Percentiles rank a stretch among this genome's conserved stretches.
Evolutionary conservation across 306 rosid species (phyloP).

Genomic region (Quercus mongolica): DNA sequence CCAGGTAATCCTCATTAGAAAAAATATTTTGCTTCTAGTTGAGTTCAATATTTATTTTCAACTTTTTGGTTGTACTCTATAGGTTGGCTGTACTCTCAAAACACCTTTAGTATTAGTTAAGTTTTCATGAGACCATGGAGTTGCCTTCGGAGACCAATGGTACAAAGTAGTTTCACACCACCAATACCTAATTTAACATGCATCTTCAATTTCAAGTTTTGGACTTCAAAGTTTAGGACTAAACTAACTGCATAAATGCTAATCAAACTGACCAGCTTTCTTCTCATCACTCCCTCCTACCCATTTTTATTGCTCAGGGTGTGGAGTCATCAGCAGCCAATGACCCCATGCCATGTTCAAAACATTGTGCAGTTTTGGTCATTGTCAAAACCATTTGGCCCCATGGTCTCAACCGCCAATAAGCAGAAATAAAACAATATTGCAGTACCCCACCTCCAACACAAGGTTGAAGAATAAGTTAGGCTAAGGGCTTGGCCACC

Average conservation of each 20-base stretch:
- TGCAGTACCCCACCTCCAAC: background rate
- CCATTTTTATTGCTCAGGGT: conserved; percentile 5
- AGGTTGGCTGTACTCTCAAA: no score
- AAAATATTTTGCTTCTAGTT: no score
- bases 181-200: background rate
- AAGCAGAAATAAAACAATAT: conserved; percentile 8
- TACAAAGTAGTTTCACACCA: background rate
- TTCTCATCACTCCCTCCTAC: no score
- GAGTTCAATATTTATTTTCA: no score
- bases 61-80: no score
- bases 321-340: conserved; percentile 24
- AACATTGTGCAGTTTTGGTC: conserved; percentile 14
- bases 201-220: background rate
- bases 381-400: conserved; percentile 6
- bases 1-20: no score
- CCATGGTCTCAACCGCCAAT: conserved; percentile 24
- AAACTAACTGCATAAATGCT: background rate
- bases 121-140: background rate
- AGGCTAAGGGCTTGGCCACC: background rate
- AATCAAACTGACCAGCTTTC: background rate
- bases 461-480: background rate
- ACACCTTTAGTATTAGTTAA: background rate
- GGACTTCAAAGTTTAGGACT: background rate
- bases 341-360: conserved; percentile 9
- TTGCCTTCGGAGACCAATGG: background rate